Conservation (phyloP, 2,329 filamentous ascomycete species). For the Ascochyta lentis region DNA sequence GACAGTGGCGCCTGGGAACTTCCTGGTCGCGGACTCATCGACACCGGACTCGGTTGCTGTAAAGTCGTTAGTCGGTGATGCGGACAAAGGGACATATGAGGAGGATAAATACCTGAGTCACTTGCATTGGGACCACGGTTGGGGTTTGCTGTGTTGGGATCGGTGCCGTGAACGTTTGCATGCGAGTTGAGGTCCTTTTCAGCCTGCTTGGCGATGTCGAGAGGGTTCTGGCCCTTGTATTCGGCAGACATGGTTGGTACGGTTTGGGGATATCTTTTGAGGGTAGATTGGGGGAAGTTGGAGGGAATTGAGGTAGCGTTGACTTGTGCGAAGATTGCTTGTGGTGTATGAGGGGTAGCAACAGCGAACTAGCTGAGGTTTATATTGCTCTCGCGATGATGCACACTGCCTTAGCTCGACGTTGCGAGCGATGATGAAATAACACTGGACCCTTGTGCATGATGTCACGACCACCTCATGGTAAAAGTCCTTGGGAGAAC, state of each 20-base stretch:
- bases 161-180: conserved; percentile 48
- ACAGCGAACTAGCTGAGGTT: conserved; percentile 2
- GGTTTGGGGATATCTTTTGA: background rate
- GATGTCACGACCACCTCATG: conserved; percentile 20
- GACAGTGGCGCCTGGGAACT: conserved; percentile 55
- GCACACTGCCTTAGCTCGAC: background rate
- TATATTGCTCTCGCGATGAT: conserved; percentile 12
- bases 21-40: conserved; percentile 49
- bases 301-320: background rate
- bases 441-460: conserved; percentile 11
- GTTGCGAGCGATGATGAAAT: conserved; percentile 14
- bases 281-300: background rate
- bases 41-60: conserved; percentile 57
- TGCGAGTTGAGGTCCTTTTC: conserved; percentile 58
- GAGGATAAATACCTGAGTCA: conserved; percentile 47
- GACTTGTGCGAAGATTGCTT: background rate
- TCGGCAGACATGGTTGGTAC: conserved; percentile 51
- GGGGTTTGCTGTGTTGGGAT: conserved; percentile 21
- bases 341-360: background rate
- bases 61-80: background rate
- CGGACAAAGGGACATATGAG: background rate
- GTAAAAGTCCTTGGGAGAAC: background rate
- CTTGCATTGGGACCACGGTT: conserved; percentile 25
- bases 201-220: conserved; percentile 55
- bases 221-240: conserved; percentile 51